Evolutionary conservation across 768 basidiomycete genomes (phyloP), one percentile per base, ranked within the genome.

Genomic region (Phaeotremella skinneri): DNA sequence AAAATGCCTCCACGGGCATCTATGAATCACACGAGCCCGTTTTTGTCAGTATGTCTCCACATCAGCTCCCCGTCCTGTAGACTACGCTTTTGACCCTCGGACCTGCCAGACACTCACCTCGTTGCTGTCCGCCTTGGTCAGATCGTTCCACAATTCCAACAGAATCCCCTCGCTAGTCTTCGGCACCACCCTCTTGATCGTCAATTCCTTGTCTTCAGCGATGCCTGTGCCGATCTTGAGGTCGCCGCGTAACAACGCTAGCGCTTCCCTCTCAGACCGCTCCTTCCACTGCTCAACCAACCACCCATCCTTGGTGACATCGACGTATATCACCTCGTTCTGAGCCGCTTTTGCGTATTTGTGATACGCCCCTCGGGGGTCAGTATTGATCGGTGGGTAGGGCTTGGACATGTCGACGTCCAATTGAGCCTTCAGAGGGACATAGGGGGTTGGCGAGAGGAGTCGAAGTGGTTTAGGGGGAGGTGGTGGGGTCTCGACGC

Each of bases 241-340:
- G 39, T 66, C 61, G 16, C 61, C 63, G 9, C 71, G 69, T 6
- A 43, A 64, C 55, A 70, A 57, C 27, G 62, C 69, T 30, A 73
- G 49, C 17, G 68, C 71, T 31, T 73, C 71, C 6, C 68, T 25
- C 48, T 73, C 71, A 7, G 57, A 20, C 30, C 48, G 59, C 55
- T 67, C 68, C 29, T 55, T 58, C 68, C 69, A 73, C 32, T 73
- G 71, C 49, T 73, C 68, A 20, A 52, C 51, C 23, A 73, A 42
- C 71, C 71, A 73, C 26, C 71, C 71, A 42, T 73, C 71, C 51
- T 70, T 70, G 27, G 71, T 73, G 0, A 73, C 62, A 39, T 73
- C 71, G 37, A 73, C 53, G 37, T 58, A 64, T n/a, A 70, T 63
- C 20, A 50, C 26, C 29, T 73, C 66, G 30, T 62, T 51, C 2